Evolutionary conservation across 495 filamentous ascomycete genomes (phyloP), one percentile per base, ranked within the genome.

Genomic region (Aspergillus homomorphus): DNA sequence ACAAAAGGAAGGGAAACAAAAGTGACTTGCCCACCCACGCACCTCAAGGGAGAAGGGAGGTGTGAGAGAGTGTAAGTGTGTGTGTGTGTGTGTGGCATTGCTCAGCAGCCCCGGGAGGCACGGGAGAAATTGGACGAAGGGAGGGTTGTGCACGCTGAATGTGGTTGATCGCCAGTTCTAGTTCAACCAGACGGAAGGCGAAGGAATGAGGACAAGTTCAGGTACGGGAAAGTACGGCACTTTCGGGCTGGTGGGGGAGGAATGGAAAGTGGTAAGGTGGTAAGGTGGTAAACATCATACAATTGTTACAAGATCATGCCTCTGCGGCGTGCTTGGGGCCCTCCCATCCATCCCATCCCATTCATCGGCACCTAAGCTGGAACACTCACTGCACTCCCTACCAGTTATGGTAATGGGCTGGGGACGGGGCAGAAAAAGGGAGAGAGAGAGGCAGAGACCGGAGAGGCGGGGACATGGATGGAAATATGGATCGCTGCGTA

Each of bases 101-200:
- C 59, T 63, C 60, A 66, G 60, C 64, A 61, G 52, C 50, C 49
- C 54, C 62, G 59, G 61, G 63, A 68, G 66, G 65, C 63, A 66
- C 65, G 66, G 62, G 68, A 59, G 57, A 54, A 45, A 55, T 49
- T 54, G 56, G 45, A 45, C 50, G 26, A 56, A 60, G 26, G 58
- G 57, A 61, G 66, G 65, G 59, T 68, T 69, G 70, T 67, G 69
- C 66, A 65, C 63, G 61, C 46, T 55, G 58, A 42, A 42, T 59
- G 69, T 71, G 66, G 67, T 66, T 72, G 66, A 68, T 73, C 66
- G 58, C 58, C 65, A 67, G 63, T 66, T 63, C 55, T 62, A 54
- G 61, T 62, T 60, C 54, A 56, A 65, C 65, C 62, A 60, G 57
- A 54, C 23, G 59, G 62, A 70, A 65, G 61, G 63, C 51, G 66